Evolutionary conservation across 352 stramenopile genomes (phyloP).

Genomic region (Lagenidium sp.): DNA sequence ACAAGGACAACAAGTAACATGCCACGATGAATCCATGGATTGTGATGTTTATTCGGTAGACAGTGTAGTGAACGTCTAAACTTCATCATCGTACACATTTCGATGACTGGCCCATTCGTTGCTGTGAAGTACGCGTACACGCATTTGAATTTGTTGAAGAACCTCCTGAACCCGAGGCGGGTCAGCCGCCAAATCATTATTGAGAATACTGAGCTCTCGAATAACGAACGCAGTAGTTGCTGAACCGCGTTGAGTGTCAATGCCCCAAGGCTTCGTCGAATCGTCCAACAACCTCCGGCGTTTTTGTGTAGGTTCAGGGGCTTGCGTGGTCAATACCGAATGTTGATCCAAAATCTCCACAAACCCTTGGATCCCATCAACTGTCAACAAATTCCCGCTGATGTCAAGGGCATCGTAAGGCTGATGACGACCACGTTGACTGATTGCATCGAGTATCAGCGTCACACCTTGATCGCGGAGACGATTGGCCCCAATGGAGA

Average conservation of each 20-base stretch:
- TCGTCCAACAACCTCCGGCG: too few relatives aligned
- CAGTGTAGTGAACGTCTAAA: constrained; percentile 23
- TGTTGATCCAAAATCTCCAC: constrained; percentile 18
- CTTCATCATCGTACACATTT: constrained; percentile 81
- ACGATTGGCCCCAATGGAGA: constrained; percentile 65
- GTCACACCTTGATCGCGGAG: constrained; percentile 45
- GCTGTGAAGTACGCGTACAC: too few relatives aligned
- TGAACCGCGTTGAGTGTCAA: constrained; percentile 12
- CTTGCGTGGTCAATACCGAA: too few relatives aligned
- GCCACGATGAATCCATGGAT: neutral
- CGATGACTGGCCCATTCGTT: constrained; percentile 54
- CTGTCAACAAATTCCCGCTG: constrained; percentile 68
- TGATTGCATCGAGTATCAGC: constrained; percentile 37
- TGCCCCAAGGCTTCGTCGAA: too few relatives aligned
- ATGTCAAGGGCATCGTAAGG: constrained; percentile 46
- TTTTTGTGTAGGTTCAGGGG: too few relatives aligned
- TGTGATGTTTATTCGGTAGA: neutral
- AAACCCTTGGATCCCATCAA: constrained; percentile 29
- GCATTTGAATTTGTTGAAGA: too few relatives aligned
- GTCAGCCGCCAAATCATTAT: constrained; percentile 54
- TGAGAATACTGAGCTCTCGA: constrained; percentile 48
- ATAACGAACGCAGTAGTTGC: constrained; percentile 14
- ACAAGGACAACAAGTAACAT: too few relatives aligned
- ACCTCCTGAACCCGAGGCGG: too few relatives aligned
- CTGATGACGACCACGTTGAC: constrained; percentile 26